Percentiles rank a stretch among this genome's conserved stretches.
phyloP scores from a whole-genome alignment of 2,329 filamentous ascomycete genomes.

The Myrmaecium sp. region DNA sequence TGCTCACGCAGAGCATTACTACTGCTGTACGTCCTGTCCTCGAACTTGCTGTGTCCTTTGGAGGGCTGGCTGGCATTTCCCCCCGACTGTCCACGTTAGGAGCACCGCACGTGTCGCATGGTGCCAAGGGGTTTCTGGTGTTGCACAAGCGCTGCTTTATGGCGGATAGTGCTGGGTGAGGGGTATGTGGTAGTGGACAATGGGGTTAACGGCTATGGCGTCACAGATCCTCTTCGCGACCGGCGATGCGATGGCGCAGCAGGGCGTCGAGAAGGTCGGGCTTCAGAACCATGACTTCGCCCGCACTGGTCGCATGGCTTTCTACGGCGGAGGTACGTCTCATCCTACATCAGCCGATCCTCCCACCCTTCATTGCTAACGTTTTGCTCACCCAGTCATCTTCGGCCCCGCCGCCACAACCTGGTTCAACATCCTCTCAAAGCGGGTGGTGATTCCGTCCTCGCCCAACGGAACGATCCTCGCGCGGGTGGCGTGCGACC shows the following conservation, averaged over 20 bases:
- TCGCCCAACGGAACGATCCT: conserved; percentile 51
- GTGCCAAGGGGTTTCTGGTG: not conserved
- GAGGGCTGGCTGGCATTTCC: not conserved
- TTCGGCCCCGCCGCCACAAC: conserved; percentile 79
- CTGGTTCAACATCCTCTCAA: conserved; percentile 71
- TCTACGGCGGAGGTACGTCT: conserved; percentile 57
- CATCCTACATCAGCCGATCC: conserved; percentile 1
- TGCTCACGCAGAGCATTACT: conserved; percentile 81
- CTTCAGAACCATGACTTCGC: conserved; percentile 52
- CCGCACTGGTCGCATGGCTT: conserved; percentile 61
- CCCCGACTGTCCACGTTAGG: not conserved
- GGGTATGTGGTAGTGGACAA: too few relatives aligned
- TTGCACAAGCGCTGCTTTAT: too few relatives aligned
- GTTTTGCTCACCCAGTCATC: conserved; percentile 38
- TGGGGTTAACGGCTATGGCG: conserved; percentile 2
- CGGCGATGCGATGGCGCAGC: conserved; percentile 81
- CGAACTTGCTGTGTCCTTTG: conserved; percentile 1
- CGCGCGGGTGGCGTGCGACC: conserved; percentile 62
- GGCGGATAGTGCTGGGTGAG: not conserved
- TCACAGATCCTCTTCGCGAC: conserved; percentile 67
- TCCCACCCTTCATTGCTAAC: conserved; percentile 6
- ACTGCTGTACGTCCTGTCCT: conserved; percentile 42
- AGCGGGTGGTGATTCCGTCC: conserved; percentile 45
- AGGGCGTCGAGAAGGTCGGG: conserved; percentile 70
- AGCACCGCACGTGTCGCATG: not conserved